Conservation (phyloP, 192 early-diverging fungal genomes). For the Linnemannia exigua region DNA sequence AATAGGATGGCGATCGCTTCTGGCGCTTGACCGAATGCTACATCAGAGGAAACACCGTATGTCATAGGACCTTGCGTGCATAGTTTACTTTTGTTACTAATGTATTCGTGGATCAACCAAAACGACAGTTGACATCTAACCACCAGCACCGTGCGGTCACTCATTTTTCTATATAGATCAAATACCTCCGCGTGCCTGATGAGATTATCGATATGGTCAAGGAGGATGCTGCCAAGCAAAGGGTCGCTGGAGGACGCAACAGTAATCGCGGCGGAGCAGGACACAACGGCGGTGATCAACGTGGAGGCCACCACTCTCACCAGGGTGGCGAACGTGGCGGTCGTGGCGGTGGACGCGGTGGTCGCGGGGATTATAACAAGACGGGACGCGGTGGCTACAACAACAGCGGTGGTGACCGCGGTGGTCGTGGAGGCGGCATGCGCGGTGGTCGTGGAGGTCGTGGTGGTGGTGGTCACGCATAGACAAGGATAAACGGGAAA, state of each 20-base stretch:
- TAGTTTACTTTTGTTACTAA: not conserved
- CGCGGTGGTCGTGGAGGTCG: slow-evolving; percentile 49
- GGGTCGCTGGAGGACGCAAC: slow-evolving; percentile 58
- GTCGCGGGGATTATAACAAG: slow-evolving; percentile 51
- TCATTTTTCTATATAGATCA: slow-evolving; percentile 60
- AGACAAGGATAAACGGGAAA: not conserved
- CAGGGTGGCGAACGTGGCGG: slow-evolving; percentile 57
- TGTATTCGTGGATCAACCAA: not conserved
- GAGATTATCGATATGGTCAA: slow-evolving; percentile 94
- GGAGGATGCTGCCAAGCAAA: slow-evolving; percentile 78
- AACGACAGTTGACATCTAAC: not conserved
- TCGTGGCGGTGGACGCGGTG: slow-evolving; percentile 58
- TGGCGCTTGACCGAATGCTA: slow-evolving; percentile 94
- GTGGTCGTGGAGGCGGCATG: slow-evolving; percentile 48
- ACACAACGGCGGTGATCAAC: slow-evolving; percentile 61
- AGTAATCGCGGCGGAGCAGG: slow-evolving; percentile 64
- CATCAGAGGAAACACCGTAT: slow-evolving; percentile 89
- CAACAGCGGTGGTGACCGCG: slow-evolving; percentile 31
- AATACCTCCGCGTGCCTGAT: slow-evolving; percentile 90
- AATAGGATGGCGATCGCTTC: slow-evolving; percentile 92
- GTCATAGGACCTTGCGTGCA: not conserved
- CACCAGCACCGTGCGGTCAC: not conserved
- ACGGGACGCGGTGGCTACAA: slow-evolving; percentile 57
- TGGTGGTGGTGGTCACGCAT: slow-evolving; percentile 51
- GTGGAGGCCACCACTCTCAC: slow-evolving; percentile 65